Percentiles rank a stretch among this genome's conserved stretches.
Conservation (phyloP, 768 basidiomycete species). For the Trametes cinnabarina region DNA sequence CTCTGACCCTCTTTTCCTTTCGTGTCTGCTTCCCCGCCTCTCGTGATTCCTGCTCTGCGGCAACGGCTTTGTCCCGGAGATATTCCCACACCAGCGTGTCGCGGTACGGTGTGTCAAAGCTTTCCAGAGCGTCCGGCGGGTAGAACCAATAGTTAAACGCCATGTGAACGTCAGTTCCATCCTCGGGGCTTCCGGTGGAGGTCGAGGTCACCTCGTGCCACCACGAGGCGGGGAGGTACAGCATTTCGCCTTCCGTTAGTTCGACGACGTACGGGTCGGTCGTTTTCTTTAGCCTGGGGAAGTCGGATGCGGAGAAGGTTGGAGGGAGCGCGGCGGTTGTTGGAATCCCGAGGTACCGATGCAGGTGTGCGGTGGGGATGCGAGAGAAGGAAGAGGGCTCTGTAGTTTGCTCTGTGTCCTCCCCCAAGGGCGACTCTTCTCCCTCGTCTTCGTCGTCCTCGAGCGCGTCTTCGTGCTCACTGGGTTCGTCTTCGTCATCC, state of each 20-base stretch:
- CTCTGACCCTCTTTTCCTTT: conserved; percentile 1
- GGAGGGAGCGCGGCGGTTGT: conserved; percentile 24
- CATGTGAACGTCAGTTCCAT: conserved; percentile 26
- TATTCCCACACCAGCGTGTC: conserved; percentile 29
- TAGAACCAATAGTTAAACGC: conserved; percentile 37
- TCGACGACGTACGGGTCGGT: conserved; percentile 29
- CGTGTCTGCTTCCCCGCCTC: not conserved
- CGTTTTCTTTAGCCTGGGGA: conserved; percentile 21
- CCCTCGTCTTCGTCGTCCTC: conserved; percentile 11
- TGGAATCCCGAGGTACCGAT: conserved; percentile 26
- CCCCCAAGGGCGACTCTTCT: not conserved
- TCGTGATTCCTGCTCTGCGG: not conserved
- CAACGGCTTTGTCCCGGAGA: conserved; percentile 13
- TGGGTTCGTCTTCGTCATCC: not conserved
- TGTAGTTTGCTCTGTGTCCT: not conserved
- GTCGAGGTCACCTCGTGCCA: conserved; percentile 35
- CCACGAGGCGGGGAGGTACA: conserved; percentile 34
- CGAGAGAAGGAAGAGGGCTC: conserved; percentile 33
- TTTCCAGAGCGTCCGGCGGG: conserved; percentile 28
- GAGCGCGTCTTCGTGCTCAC: not conserved
- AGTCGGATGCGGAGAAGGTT: conserved; percentile 8
- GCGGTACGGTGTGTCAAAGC: conserved; percentile 27
- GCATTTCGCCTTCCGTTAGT: conserved; percentile 32
- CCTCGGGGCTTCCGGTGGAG: conserved; percentile 1
- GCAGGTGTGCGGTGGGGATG: conserved; percentile 29